Conservation (phyloP, 257 asterid species). For the Asclepias syriaca region DNA sequence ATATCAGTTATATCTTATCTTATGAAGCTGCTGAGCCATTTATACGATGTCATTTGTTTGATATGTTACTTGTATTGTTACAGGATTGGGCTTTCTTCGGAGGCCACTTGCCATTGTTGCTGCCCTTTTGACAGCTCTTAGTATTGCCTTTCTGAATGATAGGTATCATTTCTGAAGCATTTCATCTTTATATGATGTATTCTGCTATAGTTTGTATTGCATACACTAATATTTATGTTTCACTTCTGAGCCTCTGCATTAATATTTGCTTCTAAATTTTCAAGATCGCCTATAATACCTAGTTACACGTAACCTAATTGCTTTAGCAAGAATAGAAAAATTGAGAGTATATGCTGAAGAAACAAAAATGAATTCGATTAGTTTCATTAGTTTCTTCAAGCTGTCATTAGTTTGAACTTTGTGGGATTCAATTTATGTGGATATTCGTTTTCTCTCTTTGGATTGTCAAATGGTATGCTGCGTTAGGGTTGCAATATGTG, state of each 20-base stretch:
- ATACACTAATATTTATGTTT: neutral
- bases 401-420: neutral
- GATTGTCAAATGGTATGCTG: neutral
- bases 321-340: neutral
- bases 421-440: neutral
- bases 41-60: neutral
- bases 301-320: neutral
- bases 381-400: neutral
- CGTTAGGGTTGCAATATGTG: neutral
- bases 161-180: slow-evolving; percentile 38
- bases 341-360: neutral
- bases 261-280: neutral
- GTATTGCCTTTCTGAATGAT: slow-evolving; percentile 85
- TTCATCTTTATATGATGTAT: neutral
- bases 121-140: slow-evolving; percentile 73
- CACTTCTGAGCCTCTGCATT: neutral
- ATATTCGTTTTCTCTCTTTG: neutral
- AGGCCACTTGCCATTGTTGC: slow-evolving; percentile 86
- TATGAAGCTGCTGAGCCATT: neutral
- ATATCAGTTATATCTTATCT: neutral
- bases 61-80: slow-evolving; percentile 15
- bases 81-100: slow-evolving; percentile 78
- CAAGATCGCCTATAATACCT: neutral
- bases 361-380: neutral
- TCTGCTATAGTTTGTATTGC: neutral